Evolutionary conservation across 2,329 filamentous ascomycete species (phyloP), one percentile per base, ranked within the genome.

Genomic region (Pleurostoma richardsiae): DNA sequence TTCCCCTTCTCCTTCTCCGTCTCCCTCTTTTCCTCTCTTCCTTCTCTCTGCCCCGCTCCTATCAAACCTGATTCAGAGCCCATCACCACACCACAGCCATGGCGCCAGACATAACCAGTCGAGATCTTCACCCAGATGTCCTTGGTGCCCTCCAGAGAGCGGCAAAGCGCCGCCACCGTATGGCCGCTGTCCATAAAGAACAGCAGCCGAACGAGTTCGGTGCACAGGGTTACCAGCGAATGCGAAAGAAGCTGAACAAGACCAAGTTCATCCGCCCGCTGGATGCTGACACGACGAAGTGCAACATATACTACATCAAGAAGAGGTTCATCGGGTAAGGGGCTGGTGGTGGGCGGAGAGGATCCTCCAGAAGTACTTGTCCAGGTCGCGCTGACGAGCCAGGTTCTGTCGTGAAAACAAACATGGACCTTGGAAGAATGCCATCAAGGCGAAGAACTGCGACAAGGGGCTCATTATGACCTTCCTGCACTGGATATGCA

Each of bases 401-500:
- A 51, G 49, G 33, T 49, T 51, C 28, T 51, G 28, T 28, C 4
- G 42, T 38, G 28, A 29, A 27, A 47, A 45, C 40, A n/a, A 48
- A 27, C 29, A 51, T 26, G 31, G 50, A 30, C 8, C 44, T 36
- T 57, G 40, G 53, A 42, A 42, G 31, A 49, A 27, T 31, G 53
- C 47, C 26, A 51, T 56, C 38, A 47, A 38, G 28, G 39, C 42
- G 31, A 27, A 49, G 49, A 52, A 52, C 43, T 60, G 45, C 47
- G 41, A 49, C 29, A 58, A 56, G 33, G 51, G 57, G 26, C 50
- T 41, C 10, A 58, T 59, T 27, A 59, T 59, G 42, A 51, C 41
- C 3, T 59, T 59, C 47, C 51, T 59, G 4, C 26, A 51, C 40
- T 59, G 41, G 53, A 59, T 57, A 40, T 59, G 42, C 40, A 39